Evolutionary conservation across 306 rosid species (phyloP).

Genomic region (Sechiopsis laciniata): DNA sequence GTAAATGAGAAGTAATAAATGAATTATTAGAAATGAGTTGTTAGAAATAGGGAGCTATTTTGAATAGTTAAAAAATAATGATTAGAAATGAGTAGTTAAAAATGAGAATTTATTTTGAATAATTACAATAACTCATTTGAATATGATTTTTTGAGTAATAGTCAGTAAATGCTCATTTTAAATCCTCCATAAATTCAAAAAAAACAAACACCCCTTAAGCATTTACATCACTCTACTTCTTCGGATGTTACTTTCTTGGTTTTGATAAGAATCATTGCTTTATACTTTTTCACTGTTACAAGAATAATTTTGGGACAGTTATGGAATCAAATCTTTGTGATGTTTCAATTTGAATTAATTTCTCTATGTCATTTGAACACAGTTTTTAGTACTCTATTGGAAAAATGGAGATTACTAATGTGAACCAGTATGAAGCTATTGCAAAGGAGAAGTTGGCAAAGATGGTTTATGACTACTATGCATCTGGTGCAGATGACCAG

Average conservation of each 20-base stretch:
- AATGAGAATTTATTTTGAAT: too few relatives aligned
- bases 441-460: slow-evolving; percentile 84
- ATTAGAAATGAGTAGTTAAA: too few relatives aligned
- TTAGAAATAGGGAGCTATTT: too few relatives aligned
- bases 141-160: too few relatives aligned
- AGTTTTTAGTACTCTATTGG: neutral
- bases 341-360: neutral
- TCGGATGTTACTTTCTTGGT: neutral
- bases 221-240: neutral
- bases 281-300: neutral
- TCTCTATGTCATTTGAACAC: neutral
- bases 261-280: neutral
- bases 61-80: too few relatives aligned
- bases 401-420: slow-evolving; percentile 74
- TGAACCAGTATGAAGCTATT: slow-evolving; percentile 63
- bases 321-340: neutral
- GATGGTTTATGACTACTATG: slow-evolving; percentile 89
- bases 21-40: too few relatives aligned
- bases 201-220: too few relatives aligned
- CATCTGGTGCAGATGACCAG: slow-evolving; percentile 95
- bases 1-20: too few relatives aligned
- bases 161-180: too few relatives aligned
- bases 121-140: too few relatives aligned
- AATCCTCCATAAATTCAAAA: too few relatives aligned
- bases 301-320: neutral